Evolutionary conservation across 176 grass and related monocot genomes (phyloP).

Genomic region (Avena sativa): DNA sequence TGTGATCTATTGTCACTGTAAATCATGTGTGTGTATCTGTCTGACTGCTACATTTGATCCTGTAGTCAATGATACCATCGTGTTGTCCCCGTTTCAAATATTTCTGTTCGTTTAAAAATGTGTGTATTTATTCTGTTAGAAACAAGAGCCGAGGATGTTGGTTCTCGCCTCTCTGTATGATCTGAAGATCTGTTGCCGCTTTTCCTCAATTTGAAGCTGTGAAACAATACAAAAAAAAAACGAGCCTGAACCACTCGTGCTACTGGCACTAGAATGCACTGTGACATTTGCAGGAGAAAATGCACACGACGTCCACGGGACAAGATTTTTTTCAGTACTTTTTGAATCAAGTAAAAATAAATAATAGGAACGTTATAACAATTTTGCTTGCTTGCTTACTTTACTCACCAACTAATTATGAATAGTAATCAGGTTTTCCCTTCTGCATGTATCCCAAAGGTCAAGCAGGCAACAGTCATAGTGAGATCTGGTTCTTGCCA

Average conservation of each 20-base stretch:
- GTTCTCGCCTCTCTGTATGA: background rate
- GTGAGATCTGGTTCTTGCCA: background rate
- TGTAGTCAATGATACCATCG: constrained; percentile 41
- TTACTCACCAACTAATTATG: background rate
- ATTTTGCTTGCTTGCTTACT: background rate
- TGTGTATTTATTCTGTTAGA: background rate
- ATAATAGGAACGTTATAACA: background rate
- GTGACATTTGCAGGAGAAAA: no score
- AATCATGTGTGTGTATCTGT: constrained; percentile 29
- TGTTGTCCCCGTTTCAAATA: background rate
- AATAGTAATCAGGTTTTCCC: background rate
- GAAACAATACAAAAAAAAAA: no score
- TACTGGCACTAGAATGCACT: no score
- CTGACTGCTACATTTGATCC: constrained; percentile 41
- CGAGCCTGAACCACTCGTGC: no score
- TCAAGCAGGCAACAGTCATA: background rate
- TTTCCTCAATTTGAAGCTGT: background rate
- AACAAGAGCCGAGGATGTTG: background rate
- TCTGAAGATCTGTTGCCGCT: background rate
- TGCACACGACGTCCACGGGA: no score
- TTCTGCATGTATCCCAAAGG: background rate
- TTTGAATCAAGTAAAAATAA: background rate
- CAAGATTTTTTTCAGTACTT: background rate
- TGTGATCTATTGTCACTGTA: constrained; percentile 38
- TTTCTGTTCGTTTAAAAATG: background rate